A percentile compares a stretch with the other conserved stretches of the same genome.
phyloP scores from a whole-genome alignment of 2,329 filamentous ascomycete species.

The Fusarium denticulatum region DNA sequence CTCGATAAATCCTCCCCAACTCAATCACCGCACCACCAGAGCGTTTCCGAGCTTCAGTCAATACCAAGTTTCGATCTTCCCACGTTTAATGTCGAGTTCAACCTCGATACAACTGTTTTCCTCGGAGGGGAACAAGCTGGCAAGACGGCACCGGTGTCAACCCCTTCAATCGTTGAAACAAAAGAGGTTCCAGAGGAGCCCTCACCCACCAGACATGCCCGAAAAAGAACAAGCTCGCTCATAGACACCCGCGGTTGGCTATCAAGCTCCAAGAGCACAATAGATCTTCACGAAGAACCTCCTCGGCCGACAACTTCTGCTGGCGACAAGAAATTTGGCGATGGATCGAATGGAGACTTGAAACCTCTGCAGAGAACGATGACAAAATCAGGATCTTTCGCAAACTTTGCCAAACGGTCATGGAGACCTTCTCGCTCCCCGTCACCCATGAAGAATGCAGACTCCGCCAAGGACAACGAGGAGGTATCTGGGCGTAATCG shows the following conservation, averaged over 20 bases:
- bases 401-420: slow-evolving; percentile 61
- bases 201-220: slow-evolving; percentile 33
- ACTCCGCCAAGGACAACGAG: slow-evolving; percentile 35
- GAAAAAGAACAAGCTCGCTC: slow-evolving; percentile 57
- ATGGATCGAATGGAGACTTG: slow-evolving; percentile 33
- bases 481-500: slow-evolving; percentile 35
- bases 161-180: slow-evolving; percentile 34
- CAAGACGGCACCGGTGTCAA: slow-evolving; percentile 23
- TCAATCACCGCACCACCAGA: slow-evolving; percentile 33
- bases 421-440: slow-evolving; percentile 64
- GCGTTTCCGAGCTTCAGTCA: slow-evolving; percentile 21
- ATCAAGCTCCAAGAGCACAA: slow-evolving; percentile 55
- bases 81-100: slow-evolving; percentile 61
- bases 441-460: slow-evolving; percentile 53
- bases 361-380: slow-evolving; percentile 50
- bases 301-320: slow-evolving; percentile 43
- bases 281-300: slow-evolving; percentile 38
- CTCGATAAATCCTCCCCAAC: slow-evolving; percentile 40
- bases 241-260: slow-evolving; percentile 65
- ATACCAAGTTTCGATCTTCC: slow-evolving; percentile 58
- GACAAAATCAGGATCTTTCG: slow-evolving; percentile 58
- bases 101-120: slow-evolving; percentile 59
- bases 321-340: slow-evolving; percentile 34
- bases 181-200: slow-evolving; percentile 33
- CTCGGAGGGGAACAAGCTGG: slow-evolving; percentile 43